Base-by-base conservation (phyloP, 2,329 filamentous ascomycete species). In the Huntiella bhutanensis region DNA sequence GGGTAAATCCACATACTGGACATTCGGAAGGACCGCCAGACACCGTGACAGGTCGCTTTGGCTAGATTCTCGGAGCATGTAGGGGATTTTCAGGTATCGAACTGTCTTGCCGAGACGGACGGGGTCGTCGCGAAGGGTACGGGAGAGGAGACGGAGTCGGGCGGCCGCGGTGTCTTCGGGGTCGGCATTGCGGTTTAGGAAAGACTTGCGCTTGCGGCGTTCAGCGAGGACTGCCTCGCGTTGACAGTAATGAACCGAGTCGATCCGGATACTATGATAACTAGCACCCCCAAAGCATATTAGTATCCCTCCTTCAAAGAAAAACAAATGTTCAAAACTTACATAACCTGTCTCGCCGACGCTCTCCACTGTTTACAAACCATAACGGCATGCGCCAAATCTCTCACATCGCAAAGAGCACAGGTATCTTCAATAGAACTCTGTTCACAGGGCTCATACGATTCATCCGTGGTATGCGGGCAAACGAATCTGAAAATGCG, bases 231-330 rank as follows among this genome's bases (percentile, higher is more conserved):
- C 68, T 49, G 82, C 79, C 62, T 96, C 88, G 55, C 82, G 80
- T 52, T 82, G 77, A 66, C 88, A 96, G 64, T 94, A 95, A 63
- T 96, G 88, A 32, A 95, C 87, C 13, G 82, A 75, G 59, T 96
- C 88, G 59, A 96, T 91, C 50, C 87, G 82, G 53, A 96, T 78
- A 65, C 85, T 87, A 56, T 80, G 78, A 60, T 92, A 93, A 53
- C 84, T 92, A 55, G 33, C 54, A 46, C 45, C 36, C 33, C 19
- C 41, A 41, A 42, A 34, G 39, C 33, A 33, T 37, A 43, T 33
- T 4, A 46, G 37, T 11, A 10, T 8, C 38, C 5, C 8, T 7
- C 7, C 2, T 19, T 11, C 38, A n/a, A 16, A 36, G 11, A 15
- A 36, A 11, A n/a, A 11, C 16, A 41, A 19, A 44, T 19, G 15